These are phyloP conservation scores for Eucalyptus fibrosa DNA, from an alignment of 345 rosid species.

Conservation along the genomic window DNA sequence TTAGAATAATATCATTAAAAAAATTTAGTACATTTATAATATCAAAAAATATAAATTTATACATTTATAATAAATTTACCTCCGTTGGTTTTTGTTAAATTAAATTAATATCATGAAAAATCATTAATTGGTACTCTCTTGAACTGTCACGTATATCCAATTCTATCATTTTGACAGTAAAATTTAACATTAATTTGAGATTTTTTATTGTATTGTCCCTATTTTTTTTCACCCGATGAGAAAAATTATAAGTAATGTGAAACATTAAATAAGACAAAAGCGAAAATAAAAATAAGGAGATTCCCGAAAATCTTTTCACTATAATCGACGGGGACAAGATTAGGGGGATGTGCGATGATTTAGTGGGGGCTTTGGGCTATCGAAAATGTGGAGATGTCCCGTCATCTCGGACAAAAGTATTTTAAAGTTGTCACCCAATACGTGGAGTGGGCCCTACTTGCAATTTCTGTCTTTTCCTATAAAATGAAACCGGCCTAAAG, in stretches of 20 bases:
- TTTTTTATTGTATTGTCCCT: no score
- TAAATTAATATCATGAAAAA: no score
- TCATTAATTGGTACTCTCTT: accelerated
- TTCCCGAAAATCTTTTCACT: not conserved
- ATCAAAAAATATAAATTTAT: no score
- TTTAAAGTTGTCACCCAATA: not conserved
- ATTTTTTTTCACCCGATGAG: not conserved
- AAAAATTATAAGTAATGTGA: not conserved
- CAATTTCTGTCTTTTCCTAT: not conserved
- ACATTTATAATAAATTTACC: no score
- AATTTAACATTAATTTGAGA: no score
- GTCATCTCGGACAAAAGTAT: not conserved
- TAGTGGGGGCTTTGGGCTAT: not conserved
- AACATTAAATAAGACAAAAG: not conserved
- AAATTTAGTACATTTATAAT: no score
- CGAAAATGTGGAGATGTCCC: not conserved
- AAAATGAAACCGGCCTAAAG: not conserved
- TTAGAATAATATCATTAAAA: not conserved
- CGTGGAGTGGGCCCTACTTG: not conserved
- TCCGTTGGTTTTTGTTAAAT: no score
- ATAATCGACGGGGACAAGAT: not conserved
- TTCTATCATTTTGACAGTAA: accelerated
- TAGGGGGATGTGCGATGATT: not conserved
- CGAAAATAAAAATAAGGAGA: not conserved
- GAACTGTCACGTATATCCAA: accelerated